Base-by-base conservation (phyloP, 805 yeast genomes). In the Tetrapisispora arboricola region DNA sequence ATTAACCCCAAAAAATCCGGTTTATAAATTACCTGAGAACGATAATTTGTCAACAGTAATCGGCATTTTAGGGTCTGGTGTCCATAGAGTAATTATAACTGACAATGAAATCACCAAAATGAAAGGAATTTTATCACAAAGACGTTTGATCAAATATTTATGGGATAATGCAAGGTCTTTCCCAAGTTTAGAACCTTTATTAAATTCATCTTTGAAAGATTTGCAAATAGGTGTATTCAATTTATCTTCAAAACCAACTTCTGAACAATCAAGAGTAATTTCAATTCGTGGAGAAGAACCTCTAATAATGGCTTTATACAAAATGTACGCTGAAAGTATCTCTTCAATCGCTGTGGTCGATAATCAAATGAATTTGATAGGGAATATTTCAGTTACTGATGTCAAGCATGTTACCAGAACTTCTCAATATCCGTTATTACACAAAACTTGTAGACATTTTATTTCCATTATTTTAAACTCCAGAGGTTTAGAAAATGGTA, bases 141-240 rank as follows among this genome's bases (percentile, higher is more conserved):
- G 98, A 60, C 75, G 97, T 53, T 67, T 86, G 51, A 75, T 90
- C 41, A 76, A 76, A 52, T 90, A 75, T 60, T 66, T 90, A 41
- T 90, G 97, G 96, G 94, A 85, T 44, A 85, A 92, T 58, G 94
- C 94, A 24, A 73, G 95, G 46, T 66, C 84, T 43, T 92, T 90
- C 66, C 84, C 86, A 3, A 70, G 78, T 16, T 73, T 92, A 58
- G 96, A 90, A 53, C 73, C 78, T 19, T 65, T 85, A 39, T 74
- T 86, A 45, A 78, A 75, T 51, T 69, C 78, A 9, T 68, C 92
- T 2, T 61, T 90, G 39, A 76, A 72, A 43, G 86, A 83, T 38
- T 71, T 88, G 48, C 73, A 76, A 40, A 82, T 92, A 42, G 97
- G 96, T 6, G 73, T 76, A 11, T 56, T 67, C 15, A 65, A 63